These are phyloP conservation scores for Dicorynia guianensis DNA, from an alignment of 306 rosid genomes.

Conservation along the genomic window DNA sequence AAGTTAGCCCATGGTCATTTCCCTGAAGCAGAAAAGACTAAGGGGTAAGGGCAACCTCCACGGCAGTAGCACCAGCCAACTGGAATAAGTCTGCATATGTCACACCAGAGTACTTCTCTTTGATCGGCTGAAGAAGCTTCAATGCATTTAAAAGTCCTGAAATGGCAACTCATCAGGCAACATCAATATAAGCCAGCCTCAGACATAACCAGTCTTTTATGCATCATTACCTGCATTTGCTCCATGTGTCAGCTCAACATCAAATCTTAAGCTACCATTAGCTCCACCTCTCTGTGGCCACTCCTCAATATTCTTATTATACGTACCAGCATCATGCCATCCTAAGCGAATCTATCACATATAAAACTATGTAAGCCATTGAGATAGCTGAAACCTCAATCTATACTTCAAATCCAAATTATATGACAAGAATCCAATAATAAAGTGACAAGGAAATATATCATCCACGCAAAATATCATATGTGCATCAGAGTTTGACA, in stretches of 20 bases:
- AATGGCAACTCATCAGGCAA: slow-evolving; percentile 44
- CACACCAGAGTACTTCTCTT: slow-evolving; percentile 85
- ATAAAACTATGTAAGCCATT: slow-evolving; percentile 11
- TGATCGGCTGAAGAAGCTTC: slow-evolving; percentile 95
- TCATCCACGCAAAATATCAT: slow-evolving; percentile 18
- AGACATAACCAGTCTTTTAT: slow-evolving; percentile 18
- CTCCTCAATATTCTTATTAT: slow-evolving; percentile 88
- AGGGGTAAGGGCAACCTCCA: slow-evolving; percentile 68
- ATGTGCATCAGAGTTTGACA: slow-evolving; percentile 19
- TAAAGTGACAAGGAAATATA: not conserved
- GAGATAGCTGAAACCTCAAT: slow-evolving; percentile 5
- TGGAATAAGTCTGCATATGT: slow-evolving; percentile 98
- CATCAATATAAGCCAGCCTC: slow-evolving; percentile 19
- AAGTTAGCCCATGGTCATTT: slow-evolving; percentile 14
- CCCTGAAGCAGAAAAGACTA: slow-evolving; percentile 10
- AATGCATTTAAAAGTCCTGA: slow-evolving; percentile 92
- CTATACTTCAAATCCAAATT: slow-evolving; percentile 10
- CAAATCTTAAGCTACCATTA: slow-evolving; percentile 91
- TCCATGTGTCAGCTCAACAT: slow-evolving; percentile 84
- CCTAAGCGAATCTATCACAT: slow-evolving; percentile 83
- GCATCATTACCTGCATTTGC: slow-evolving; percentile 89
- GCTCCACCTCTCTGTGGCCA: slow-evolving; percentile 98
- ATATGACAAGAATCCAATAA: slow-evolving; percentile 28
- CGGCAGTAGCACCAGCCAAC: slow-evolving; percentile 94
- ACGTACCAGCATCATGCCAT: slow-evolving; percentile 99